Base-by-base conservation (phyloP, 176 grass and related monocot genomes). In the Areca catechu region DNA sequence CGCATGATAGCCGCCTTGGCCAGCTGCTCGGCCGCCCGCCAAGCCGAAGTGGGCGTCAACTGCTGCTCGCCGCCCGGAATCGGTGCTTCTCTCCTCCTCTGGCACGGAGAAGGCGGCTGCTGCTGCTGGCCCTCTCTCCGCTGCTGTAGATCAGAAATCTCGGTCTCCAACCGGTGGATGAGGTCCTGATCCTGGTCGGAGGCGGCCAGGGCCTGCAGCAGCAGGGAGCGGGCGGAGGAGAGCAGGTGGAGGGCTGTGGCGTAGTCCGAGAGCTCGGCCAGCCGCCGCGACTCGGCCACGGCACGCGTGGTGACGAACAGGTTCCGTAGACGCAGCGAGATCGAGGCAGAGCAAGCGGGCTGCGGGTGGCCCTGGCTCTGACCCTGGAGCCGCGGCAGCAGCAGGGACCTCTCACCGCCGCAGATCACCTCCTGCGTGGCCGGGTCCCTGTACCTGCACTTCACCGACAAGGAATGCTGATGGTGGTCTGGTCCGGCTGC, bases 11-110 rank as follows among this genome's bases (percentile, higher is more conserved):
- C 93, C 84, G 92, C 93, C 73, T 92, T 98, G 0, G 93, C 93
- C 59, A 98, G 81, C 88, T 92, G 88, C 78, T 98, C 93, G 37
- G 93, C 93, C 2, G 84, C 87, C 22, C 93, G 87, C 93, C 93
- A 98, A 53, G 93, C 93, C 0, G 93, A 98, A 23, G 93, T 92
- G 7, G 93, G 81, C 12, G 87, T 92, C 76, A 88, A 48, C 4
- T 68, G 72, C 55, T 91, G 83, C 71, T 51, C 3, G 60, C 69
- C 0, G 60, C 49, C 15, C 34, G 34, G 34, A 43, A 43, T 43
- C 34, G 34, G 10, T 14, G 27, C 55, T 5, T 66, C 27, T 67
- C 70, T 53, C 60, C 74, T 71, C 34, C 69, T 60, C 20, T 15
- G 49, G 2, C 75, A 56, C 5, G 80, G 63, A 17, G 75, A 65